Evolutionary conservation across 306 rosid species (phyloP), one percentile per base, ranked within the genome.

Genomic region (cucumber (Cucumis sativus)): DNA sequence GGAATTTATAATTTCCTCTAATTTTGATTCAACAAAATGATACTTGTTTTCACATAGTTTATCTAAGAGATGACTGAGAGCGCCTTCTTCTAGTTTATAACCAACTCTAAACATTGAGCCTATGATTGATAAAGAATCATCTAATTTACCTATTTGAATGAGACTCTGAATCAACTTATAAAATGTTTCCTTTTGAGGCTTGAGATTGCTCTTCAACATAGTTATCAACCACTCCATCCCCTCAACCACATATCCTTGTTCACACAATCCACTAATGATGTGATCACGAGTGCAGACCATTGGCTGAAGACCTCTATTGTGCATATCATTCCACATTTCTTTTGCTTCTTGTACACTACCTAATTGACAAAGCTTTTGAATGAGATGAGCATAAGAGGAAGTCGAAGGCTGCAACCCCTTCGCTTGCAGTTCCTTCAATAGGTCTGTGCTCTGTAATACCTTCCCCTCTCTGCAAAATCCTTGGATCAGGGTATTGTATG

Each of bases 41-140:
- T 76, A 63, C 75, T 78, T 77, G 77, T 67, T 76, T 47, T 45
- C 49, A 82, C 83, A 73, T 56, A 92, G 81, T 74, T 79, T 85
- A 15, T 77, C 55, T 65, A 89, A 89, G 81, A 88, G 60, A 78
- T 87, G 78, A 72, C 75, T 28, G 74, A 69, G 82, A 47, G 67
- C 30, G 45, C 69, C 73, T 72, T 79, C 20, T 74, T 83, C 35
- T 11, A 89, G 89, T 43, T 30, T 52, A 89, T 93, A 89, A 67
- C 93, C 91, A 59, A 76, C 72, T 77, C 83, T 87, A 73, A 87
- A 75, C 98, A 89, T 84, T 54, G 80, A 71, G 73, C 82, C 93
- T 84, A 89, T 78, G 80, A 87, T 82, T 77, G 83, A 77, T 79
- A 91, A 85, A 86, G 88, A 78, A 77, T 91, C 91, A 84, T 91